Evolutionary conservation across 2,329 filamentous ascomycete genomes (phyloP).

Genomic region (Pestalotiopsis sp.): DNA sequence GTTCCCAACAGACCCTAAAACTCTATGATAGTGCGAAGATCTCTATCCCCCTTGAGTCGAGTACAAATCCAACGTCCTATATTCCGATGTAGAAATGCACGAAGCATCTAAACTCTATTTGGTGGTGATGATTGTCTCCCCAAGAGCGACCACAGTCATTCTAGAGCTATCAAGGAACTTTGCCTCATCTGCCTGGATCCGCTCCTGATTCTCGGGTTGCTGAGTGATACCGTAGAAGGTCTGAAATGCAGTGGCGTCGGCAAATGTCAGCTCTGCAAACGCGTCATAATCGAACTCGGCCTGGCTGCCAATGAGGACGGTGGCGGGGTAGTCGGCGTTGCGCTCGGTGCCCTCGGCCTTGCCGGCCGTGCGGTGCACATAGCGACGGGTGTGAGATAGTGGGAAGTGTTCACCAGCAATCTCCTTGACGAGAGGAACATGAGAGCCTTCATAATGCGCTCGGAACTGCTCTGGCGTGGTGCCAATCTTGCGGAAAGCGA

Average conservation of each 20-base stretch:
- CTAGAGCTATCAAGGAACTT: conserved; percentile 23
- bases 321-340: conserved; percentile 19
- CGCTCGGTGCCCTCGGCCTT: conserved; percentile 17
- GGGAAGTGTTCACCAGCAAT: conserved; percentile 21
- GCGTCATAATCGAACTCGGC: conserved; percentile 25
- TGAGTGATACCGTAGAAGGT: conserved; percentile 19
- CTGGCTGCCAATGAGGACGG: conserved; percentile 22
- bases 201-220: conserved; percentile 23
- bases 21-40: too few species aligned
- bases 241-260: conserved; percentile 23
- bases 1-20: too few species aligned
- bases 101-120: too few species aligned
- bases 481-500: conserved; percentile 21
- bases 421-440: conserved; percentile 21
- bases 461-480: conserved; percentile 24
- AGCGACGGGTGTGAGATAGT: conserved; percentile 23
- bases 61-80: too few species aligned
- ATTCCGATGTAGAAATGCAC: too few species aligned
- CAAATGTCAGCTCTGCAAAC: conserved; percentile 20
- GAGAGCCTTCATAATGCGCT: conserved; percentile 19
- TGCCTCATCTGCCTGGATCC: conserved; percentile 23
- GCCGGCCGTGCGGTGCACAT: conserved; percentile 19
- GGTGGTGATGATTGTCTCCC: conserved; percentile 12
- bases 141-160: conserved; percentile 19
- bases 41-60: too few species aligned